Base-by-base conservation (phyloP, 306 rosid species). In the Lathyrus sativus region DNA sequence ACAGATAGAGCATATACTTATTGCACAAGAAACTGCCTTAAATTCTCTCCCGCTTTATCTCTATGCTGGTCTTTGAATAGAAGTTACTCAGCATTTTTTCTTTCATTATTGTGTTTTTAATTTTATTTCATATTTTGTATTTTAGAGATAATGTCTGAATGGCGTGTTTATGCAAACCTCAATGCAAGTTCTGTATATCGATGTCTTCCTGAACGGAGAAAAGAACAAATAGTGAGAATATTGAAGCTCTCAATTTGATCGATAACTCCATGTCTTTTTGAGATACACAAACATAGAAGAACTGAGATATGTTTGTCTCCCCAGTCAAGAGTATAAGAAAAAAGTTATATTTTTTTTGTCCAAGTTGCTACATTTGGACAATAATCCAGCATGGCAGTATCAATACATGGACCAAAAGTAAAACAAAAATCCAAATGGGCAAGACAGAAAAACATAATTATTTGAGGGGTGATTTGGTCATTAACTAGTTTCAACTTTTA, bases 381-480 rank as follows among this genome's bases (percentile, higher is more conserved):
- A 48, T 14, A 28, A 49, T 50, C 73, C 65, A 71, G 62, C 50
- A 11, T 77, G 65, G 51, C 65, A 45, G 41, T 62, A 57, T 11
- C 65, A 26, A 11, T 31, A 48, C 6, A 39, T 41, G 69, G 62
- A 65, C 66, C 51, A 28, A 48, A 54, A 4, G 51, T 26, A 9
- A 9, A 6, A 26, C 38, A 4, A 64, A 45, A 37, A 11, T 14
- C 73, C 19, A 65, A 64, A 48, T 38, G 51, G 59, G 59, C 7
- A 44, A 13, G 29, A 38, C 64, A 60, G 62, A 50, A 31, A 29
- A 61, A 37, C 46, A 76, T 39, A 73, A 69, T 77, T 77, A 81
- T 81, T 62, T 2, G 6, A 69, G 53, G 85, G 49, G 41, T 44
- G 24, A 33, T 62, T 59, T 67, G 71, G 82, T 60, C 70, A 72